A percentile compares a stretch with the other conserved stretches of the same genome.
phyloP scores from a whole-genome alignment of 495 filamentous ascomycete genomes.

The Tuber microsphaerosporum region DNA sequence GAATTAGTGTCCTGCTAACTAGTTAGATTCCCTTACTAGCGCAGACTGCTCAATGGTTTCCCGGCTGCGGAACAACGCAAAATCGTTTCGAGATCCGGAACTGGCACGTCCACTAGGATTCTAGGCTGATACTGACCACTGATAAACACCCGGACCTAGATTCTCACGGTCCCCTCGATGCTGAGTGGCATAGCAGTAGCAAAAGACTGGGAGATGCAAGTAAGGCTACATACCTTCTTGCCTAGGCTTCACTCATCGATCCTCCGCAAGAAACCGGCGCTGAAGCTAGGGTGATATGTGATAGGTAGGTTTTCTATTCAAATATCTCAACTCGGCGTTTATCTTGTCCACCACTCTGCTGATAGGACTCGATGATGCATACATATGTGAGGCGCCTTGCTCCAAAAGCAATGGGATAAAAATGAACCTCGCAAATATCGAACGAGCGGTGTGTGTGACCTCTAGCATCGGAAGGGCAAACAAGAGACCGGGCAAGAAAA shows the following conservation, averaged over 20 bases:
- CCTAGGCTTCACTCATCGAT: background rate
- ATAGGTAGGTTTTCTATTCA: background rate
- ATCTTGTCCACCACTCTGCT: background rate
- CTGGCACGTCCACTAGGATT: background rate
- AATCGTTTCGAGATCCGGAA: background rate
- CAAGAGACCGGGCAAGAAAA: background rate
- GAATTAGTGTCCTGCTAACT: background rate
- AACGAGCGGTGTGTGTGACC: background rate
- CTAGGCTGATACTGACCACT: background rate
- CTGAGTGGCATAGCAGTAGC: background rate
- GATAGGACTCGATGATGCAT: background rate
- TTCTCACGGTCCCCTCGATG: background rate
- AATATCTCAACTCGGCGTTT: background rate
- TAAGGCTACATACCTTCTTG: background rate
- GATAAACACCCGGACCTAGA: background rate
- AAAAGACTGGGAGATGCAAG: background rate
- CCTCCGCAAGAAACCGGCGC: background rate
- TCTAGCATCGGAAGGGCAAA: background rate
- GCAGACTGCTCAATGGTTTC: background rate
- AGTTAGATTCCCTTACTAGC: background rate
- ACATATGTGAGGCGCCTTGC: background rate
- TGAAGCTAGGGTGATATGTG: background rate
- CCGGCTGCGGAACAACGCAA: background rate
- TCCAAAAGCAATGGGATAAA: background rate
- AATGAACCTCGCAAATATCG: background rate